Conservation (phyloP, 2,329 filamentous ascomycete species). For the Aspergillus caelatus region DNA sequence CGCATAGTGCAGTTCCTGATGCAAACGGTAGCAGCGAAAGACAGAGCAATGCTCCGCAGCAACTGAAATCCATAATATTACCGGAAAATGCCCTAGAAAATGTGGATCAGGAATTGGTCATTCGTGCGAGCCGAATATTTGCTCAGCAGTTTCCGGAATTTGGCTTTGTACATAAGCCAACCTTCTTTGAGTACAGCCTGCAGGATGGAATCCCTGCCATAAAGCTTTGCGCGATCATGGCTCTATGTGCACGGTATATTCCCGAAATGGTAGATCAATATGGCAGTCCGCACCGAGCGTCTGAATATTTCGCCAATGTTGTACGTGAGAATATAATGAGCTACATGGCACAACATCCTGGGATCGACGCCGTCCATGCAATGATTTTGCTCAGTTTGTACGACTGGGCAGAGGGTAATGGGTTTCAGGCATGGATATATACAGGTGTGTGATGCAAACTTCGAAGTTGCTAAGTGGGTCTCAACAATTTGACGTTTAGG, state of each 20-base stretch:
- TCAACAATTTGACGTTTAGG: not conserved
- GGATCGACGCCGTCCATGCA: not conserved
- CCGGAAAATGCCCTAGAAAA: not conserved
- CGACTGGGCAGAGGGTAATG: not conserved
- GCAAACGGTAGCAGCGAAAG: not conserved
- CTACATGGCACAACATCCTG: not conserved
- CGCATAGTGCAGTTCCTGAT: not conserved
- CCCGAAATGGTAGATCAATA: not conserved
- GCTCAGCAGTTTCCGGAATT: not conserved
- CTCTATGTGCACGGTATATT: not conserved
- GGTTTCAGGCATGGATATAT: conserved; percentile 4
- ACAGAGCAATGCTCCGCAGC: not conserved
- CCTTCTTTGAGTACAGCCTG: not conserved
- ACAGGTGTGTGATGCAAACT: not conserved
- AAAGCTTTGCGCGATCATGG: not conserved
- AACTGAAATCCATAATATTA: not conserved
- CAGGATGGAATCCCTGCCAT: not conserved
- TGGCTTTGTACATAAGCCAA: not conserved
- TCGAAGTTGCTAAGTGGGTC: not conserved
- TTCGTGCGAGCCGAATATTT: not conserved
- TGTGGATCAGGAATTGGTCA: not conserved
- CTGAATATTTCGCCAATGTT: not conserved
- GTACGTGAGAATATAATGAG: not conserved
- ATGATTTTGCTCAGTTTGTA: conserved; percentile 1
- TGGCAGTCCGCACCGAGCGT: not conserved